Conservation (phyloP, 1,284 basidiomycete genomes). For the Ceratorhiza oryzae-sativae region DNA sequence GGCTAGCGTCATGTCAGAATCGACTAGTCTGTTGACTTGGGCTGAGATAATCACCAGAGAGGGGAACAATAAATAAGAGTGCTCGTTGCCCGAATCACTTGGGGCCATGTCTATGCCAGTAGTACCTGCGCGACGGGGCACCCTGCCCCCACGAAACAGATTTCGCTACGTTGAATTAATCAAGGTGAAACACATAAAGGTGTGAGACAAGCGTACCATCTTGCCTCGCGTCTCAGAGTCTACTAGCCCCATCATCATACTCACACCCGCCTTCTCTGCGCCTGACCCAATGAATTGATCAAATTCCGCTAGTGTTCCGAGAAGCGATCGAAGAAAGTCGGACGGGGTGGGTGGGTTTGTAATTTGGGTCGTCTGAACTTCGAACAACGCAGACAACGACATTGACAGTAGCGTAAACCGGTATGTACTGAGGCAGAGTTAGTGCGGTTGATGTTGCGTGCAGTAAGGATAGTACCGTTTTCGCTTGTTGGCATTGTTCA, state of each 20-base stretch:
- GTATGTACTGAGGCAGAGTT: conserved; percentile 61
- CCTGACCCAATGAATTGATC: conserved; percentile 59
- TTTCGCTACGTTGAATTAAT: conserved; percentile 11
- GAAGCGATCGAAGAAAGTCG: conserved; percentile 76
- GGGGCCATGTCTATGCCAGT: not conserved
- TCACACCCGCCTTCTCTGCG: conserved; percentile 30
- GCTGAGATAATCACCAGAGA: conserved; percentile 23
- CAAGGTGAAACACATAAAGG: not conserved
- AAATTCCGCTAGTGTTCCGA: conserved; percentile 76
- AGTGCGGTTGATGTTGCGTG: conserved; percentile 1
- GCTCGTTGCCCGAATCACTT: conserved; percentile 29
- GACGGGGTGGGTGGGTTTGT: conserved; percentile 58
- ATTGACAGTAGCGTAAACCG: conserved; percentile 83
- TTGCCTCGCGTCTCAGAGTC: conserved; percentile 27
- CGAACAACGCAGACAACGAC: conserved; percentile 80
- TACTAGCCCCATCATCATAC: conserved; percentile 37
- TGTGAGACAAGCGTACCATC: conserved; percentile 58
- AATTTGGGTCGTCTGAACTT: conserved; percentile 60
- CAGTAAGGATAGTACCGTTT: conserved; percentile 61
- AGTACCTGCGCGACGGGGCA: conserved; percentile 19
- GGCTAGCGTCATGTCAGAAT: conserved; percentile 58
- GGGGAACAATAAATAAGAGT: conserved; percentile 33
- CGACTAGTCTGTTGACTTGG: not conserved
- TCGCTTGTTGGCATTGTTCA: conserved; percentile 76
- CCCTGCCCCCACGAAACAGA: conserved; percentile 17